Conservation (phyloP, 106 monocot species). For the Platanthera guangdongensis region DNA sequence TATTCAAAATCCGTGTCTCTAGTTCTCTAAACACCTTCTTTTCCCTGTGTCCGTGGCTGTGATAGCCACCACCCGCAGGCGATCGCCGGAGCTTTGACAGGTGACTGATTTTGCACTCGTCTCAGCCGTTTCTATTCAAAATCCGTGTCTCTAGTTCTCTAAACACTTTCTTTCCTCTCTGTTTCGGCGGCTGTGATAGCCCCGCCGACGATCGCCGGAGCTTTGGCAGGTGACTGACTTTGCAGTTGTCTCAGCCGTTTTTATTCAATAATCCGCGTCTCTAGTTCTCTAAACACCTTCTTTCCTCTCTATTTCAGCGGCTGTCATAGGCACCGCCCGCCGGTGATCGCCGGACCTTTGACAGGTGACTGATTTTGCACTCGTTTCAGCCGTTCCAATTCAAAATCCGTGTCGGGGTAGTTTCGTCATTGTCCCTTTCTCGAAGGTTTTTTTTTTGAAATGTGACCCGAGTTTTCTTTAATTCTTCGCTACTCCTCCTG, state of each 20-base stretch:
- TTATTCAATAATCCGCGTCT: not conserved
- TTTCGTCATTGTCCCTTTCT: not conserved
- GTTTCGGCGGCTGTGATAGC: too few species aligned
- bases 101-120: not conserved
- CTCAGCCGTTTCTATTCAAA: not conserved
- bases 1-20: not conserved
- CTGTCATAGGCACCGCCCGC: not conserved
- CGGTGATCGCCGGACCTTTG: not conserved
- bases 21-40: too few species aligned
- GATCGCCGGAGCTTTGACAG: not conserved
- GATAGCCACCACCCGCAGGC: not conserved
- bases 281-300: not conserved
- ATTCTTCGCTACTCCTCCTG: not conserved
- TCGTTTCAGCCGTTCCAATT: not conserved
- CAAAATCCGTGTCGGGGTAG: not conserved
- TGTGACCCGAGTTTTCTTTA: not conserved
- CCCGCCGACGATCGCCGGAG: slow-evolving; percentile 2
- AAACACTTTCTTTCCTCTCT: too few species aligned
- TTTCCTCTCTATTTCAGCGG: not conserved
- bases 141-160: too few species aligned
- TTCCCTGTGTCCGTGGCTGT: too few species aligned
- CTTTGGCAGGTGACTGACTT: not conserved
- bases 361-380: not conserved
- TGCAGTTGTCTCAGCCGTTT: not conserved
- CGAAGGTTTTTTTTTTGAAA: not conserved